Base-by-base conservation (phyloP, 768 basidiomycete genomes). In the Strobilomyces dryophilus region DNA sequence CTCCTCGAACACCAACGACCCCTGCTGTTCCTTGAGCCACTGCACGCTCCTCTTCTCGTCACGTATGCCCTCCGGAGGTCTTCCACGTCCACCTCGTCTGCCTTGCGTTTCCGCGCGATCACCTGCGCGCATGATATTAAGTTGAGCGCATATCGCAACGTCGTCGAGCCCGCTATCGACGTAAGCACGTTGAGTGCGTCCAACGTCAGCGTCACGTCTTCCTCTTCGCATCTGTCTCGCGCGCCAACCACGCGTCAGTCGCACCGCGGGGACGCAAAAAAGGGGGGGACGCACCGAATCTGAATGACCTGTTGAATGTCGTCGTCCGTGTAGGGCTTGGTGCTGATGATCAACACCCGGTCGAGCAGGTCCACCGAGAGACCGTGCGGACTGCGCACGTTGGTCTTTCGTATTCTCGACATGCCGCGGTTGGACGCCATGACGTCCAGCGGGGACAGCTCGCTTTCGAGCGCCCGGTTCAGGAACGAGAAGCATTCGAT, bases 401-500 rank as follows among this genome's bases (percentile, higher is more conserved):
- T 94, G 21, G 95, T 98, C 35, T 95, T 95, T 56, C 95, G 81
- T 70, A 99, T 97, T 47, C 90, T 81, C 5, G 94, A 84, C 81
- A 93, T 93, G 6, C 95, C 95, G 15, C 95, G 80, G 68, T 99
- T 99, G 43, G 91, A n/a, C n/a, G 95, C 95, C 95, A 99, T 98
- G 63, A 99, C 93, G 35, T 98, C 95, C 49, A 98, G 75, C 2
- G 95, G 95, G 1, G 95, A 86, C 1, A 98, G 78, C 56, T 95
- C 95, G 55, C 86, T n/a, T 85, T 99, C 95, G 45, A 99, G 77
- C 2, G 95, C 95, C 32, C 95, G 84, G 69, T 99, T 99, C 54
- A 99, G 77, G 80, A 95, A 99, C 8, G 95, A 97, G 77, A 98
- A 98, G 67, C 95, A 98, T 69, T 98, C 95, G 57, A 99, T 98